A percentile compares a stretch with the other conserved stretches of the same genome.
phyloP scores from a whole-genome alignment of 768 basidiomycete genomes.

The Tricholoma sp. region DNA sequence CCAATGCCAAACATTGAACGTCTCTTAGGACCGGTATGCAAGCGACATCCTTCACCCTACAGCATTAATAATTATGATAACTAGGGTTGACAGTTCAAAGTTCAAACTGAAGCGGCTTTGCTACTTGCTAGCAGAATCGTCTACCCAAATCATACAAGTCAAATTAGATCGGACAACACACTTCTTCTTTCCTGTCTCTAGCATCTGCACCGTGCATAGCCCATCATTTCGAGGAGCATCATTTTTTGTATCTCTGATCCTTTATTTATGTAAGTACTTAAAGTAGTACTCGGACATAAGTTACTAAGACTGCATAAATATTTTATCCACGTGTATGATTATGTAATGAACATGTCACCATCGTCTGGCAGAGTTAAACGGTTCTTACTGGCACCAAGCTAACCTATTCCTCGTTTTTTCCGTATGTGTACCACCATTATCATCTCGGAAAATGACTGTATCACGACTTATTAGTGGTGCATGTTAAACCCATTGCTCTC shows the following conservation, averaged over 20 bases:
- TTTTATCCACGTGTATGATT: too few relatives aligned
- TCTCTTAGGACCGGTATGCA: constrained; percentile 14
- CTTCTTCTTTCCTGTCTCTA: neutral
- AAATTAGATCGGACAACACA: too few relatives aligned
- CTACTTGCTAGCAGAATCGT: neutral
- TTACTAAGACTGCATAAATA: too few relatives aligned
- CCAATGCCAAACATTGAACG: neutral
- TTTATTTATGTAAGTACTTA: too few relatives aligned
- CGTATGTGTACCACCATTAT: neutral
- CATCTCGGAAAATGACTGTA: neutral
- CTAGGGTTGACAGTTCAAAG: neutral
- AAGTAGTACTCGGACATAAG: too few relatives aligned
- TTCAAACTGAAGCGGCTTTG: neutral
- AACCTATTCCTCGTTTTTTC: too few relatives aligned
- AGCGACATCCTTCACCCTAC: neutral
- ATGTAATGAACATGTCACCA: too few relatives aligned
- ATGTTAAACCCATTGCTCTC: constrained; percentile 15
- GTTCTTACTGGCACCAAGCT: too few relatives aligned
- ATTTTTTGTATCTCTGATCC: too few relatives aligned
- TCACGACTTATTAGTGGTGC: neutral
- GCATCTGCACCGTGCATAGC: neutral
- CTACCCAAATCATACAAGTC: too few relatives aligned
- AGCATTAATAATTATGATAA: neutral
- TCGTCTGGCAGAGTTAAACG: too few relatives aligned
- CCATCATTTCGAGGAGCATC: too few relatives aligned